Evolutionary conservation across 2,329 filamentous ascomycete species (phyloP).

Genomic region (Paraconiothyrium brasiliense): DNA sequence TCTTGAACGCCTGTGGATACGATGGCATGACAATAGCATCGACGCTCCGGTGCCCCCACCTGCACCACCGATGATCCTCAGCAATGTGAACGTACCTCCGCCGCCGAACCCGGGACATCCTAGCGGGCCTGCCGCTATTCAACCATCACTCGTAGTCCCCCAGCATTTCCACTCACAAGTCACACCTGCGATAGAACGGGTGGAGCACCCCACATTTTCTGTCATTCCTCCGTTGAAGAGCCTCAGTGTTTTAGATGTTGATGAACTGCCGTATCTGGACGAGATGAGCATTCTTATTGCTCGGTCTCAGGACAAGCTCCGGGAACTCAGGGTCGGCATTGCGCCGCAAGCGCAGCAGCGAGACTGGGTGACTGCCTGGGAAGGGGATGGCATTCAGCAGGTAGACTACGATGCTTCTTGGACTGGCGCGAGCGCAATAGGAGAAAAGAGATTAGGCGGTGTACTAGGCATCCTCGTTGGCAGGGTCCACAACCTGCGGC

Average conservation of each 20-base stretch:
- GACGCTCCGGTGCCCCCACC: slow-evolving; percentile 50
- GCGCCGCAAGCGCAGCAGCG: slow-evolving; percentile 62
- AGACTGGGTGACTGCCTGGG: slow-evolving; percentile 70
- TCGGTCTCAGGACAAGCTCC: slow-evolving; percentile 71
- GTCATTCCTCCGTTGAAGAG: slow-evolving; percentile 78
- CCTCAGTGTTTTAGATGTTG: slow-evolving; percentile 80
- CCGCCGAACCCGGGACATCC: slow-evolving; percentile 50
- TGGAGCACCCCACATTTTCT: slow-evolving; percentile 83
- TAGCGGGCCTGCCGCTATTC: slow-evolving; percentile 44
- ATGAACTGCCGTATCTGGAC: slow-evolving; percentile 82
- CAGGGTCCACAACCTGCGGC: slow-evolving; percentile 68
- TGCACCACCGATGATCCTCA: slow-evolving; percentile 49
- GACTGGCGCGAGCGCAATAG: slow-evolving; percentile 62
- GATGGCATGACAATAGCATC: slow-evolving; percentile 80
- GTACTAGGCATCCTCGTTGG: slow-evolving; percentile 75
- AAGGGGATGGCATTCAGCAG: slow-evolving; percentile 69
- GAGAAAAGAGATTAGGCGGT: slow-evolving; percentile 72
- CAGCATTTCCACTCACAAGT: slow-evolving; percentile 38
- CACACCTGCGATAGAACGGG: slow-evolving; percentile 57
- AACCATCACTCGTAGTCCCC: slow-evolving; percentile 43
- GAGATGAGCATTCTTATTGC: slow-evolving; percentile 82
- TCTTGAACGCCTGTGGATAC: slow-evolving; percentile 78
- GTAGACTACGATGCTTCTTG: slow-evolving; percentile 67
- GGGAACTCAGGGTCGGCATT: slow-evolving; percentile 78
- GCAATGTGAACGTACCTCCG: slow-evolving; percentile 49